These are phyloP conservation scores for Microsporum canis DNA, from an alignment of 2,329 filamentous ascomycete genomes.

Conservation along the genomic window DNA sequence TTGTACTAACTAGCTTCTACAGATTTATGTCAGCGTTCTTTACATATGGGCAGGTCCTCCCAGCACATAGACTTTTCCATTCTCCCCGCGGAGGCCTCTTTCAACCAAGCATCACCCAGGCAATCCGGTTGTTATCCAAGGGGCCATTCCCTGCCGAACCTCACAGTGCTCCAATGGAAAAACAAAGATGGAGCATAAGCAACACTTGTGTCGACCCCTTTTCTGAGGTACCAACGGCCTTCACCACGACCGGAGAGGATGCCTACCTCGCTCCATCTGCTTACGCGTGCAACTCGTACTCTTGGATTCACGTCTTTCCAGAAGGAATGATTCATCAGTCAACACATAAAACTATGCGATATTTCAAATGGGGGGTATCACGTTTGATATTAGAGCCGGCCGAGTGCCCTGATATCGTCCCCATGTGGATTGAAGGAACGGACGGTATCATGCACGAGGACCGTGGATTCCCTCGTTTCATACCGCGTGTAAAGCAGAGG, in stretches of 20 bases:
- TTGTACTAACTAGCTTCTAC: conserved; percentile 3
- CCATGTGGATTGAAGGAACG: conserved; percentile 88
- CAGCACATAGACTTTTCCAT: conserved; percentile 70
- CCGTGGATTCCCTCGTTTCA: conserved; percentile 63
- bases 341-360: conserved; percentile 65
- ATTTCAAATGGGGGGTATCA: conserved; percentile 97
- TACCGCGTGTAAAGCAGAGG: conserved; percentile 62
- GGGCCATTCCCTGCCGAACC: conserved; percentile 44
- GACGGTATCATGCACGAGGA: conserved; percentile 81
- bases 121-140: conserved; percentile 69
- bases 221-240: conserved; percentile 33
- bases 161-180: conserved; percentile 30
- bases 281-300: conserved; percentile 56
- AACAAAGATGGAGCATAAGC: conserved; percentile 28
- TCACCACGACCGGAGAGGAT: conserved; percentile 31
- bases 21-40: conserved; percentile 71
- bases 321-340: conserved; percentile 92
- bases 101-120: conserved; percentile 78
- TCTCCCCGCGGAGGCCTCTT: conserved; percentile 74
- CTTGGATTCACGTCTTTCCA: conserved; percentile 92
- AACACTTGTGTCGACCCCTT: conserved; percentile 39
- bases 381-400: conserved; percentile 82
- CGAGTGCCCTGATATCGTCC: conserved; percentile 75
- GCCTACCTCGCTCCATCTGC: conserved; percentile 59
- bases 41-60: conserved; percentile 75